Evolutionary conservation across 257 asterid genomes (phyloP).

Genomic region (Solanum chmielewskii): DNA sequence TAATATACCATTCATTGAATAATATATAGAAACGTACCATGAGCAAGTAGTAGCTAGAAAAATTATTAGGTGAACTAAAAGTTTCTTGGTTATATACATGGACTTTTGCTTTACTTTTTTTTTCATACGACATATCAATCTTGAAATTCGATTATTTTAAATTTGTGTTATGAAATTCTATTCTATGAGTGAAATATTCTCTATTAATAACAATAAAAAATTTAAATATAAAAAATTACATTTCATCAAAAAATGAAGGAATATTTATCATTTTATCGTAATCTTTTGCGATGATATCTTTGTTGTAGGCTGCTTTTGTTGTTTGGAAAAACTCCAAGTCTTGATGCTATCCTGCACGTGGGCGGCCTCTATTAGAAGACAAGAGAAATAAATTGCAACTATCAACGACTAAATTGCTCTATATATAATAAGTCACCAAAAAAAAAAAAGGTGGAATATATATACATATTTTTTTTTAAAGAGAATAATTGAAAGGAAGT

Average conservation of each 20-base stretch:
- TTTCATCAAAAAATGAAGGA: accelerated
- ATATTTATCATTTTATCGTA: background rate
- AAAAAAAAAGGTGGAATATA: background rate
- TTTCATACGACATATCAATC: accelerated
- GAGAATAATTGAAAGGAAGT: background rate
- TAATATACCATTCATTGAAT: background rate
- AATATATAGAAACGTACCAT: background rate
- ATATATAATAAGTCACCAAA: background rate
- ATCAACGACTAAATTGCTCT: background rate
- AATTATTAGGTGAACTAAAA: background rate
- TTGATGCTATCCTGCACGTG: background rate
- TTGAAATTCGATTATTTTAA: accelerated
- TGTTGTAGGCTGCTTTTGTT: background rate
- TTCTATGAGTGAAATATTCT: background rate
- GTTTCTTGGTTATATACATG: background rate
- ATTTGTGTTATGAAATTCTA: background rate
- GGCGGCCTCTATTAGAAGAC: background rate
- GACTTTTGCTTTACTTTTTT: background rate
- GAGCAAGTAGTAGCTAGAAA: background rate
- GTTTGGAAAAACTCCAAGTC: background rate
- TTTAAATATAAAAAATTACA: accelerated
- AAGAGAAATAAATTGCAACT: background rate
- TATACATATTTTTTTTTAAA: too few relatives aligned
- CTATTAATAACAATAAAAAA: background rate
- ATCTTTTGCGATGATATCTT: background rate